Percentiles rank a stretch among this genome's conserved stretches.
phyloP scores from a whole-genome alignment of 192 early-diverging fungal species.

The Funneliformis geosporum region DNA sequence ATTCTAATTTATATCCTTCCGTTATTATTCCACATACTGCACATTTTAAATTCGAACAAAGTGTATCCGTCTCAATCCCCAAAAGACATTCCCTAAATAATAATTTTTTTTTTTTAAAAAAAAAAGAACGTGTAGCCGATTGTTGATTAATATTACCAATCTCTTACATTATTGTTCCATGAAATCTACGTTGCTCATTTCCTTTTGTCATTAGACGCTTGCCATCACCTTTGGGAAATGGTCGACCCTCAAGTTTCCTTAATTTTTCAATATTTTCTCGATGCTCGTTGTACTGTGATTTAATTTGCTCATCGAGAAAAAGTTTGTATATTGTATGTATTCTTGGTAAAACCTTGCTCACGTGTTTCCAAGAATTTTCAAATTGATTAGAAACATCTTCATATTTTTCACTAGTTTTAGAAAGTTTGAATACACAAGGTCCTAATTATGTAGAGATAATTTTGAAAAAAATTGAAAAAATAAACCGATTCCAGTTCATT shows the following conservation, averaged over 20 bases:
- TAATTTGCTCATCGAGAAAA: not conserved
- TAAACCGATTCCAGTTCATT: not conserved
- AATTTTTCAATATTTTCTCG: not conserved
- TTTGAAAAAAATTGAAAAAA: not conserved
- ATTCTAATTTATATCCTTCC: slow-evolving; percentile 1
- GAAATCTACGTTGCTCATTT: slow-evolving; percentile 37
- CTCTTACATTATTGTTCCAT: slow-evolving; percentile 30
- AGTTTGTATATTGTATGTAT: slow-evolving; percentile 26
- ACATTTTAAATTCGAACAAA: slow-evolving; percentile 12
- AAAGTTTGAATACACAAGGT: slow-evolving; percentile 10
- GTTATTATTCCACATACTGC: slow-evolving; percentile 26
- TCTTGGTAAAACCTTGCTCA: slow-evolving; percentile 1
- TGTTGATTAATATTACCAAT: not conserved
- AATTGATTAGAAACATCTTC: slow-evolving; percentile 33
- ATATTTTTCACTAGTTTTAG: slow-evolving; percentile 1
- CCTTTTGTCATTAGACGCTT: slow-evolving; percentile 25
- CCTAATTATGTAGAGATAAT: not conserved
- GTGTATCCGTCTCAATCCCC: not conserved
- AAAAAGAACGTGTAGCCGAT: not conserved
- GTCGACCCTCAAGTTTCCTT: slow-evolving; percentile 16
- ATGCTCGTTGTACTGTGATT: slow-evolving; percentile 26
- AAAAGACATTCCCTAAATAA: slow-evolving; percentile 5
- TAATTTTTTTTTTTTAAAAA: not conserved
- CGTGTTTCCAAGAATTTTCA: slow-evolving; percentile 26
- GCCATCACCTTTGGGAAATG: slow-evolving; percentile 27